Conservation (phyloP, 164 flowering plant species). For the Piper longum region DNA sequence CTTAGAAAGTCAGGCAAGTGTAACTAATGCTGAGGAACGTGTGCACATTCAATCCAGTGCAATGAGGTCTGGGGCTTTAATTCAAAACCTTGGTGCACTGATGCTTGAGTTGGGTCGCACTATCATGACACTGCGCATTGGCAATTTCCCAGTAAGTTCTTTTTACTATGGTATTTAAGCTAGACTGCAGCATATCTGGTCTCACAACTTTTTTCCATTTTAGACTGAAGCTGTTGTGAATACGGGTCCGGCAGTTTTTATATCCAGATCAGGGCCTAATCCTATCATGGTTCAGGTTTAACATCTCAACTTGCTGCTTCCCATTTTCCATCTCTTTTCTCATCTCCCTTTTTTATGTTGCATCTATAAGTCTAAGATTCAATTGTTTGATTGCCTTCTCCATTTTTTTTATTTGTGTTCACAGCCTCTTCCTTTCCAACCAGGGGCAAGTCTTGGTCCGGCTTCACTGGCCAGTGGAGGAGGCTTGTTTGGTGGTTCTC, state of each 20-base stretch:
- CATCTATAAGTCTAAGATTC: no score
- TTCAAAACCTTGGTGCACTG: slow-evolving; percentile 68
- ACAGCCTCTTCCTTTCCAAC: slow-evolving; percentile 70
- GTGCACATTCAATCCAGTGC: slow-evolving; percentile 40
- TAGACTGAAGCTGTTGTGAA: slow-evolving; percentile 86
- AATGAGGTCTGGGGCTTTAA: slow-evolving; percentile 39
- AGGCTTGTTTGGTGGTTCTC: slow-evolving; percentile 29
- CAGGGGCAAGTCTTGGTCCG: slow-evolving; percentile 48
- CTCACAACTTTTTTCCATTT: background rate
- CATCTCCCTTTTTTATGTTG: background rate
- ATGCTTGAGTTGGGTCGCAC: slow-evolving; percentile 92
- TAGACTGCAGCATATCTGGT: background rate
- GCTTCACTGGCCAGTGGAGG: slow-evolving; percentile 39
- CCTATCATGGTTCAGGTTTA: slow-evolving; percentile 92
- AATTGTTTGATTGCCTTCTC: background rate
- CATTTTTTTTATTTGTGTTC: slow-evolving; percentile 1
- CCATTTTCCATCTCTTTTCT: background rate
- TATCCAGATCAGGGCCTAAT: slow-evolving; percentile 71
- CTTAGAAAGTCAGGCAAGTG: slow-evolving; percentile 37
- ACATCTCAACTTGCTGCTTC: background rate
- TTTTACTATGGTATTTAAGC: background rate
- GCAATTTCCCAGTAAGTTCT: slow-evolving; percentile 54
- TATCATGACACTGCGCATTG: slow-evolving; percentile 67
- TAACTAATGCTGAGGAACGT: slow-evolving; percentile 37
- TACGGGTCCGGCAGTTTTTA: slow-evolving; percentile 87